Evolutionary conservation across 202 grass and related monocot genomes (phyloP).

Genomic region (Panicum virgatum): DNA sequence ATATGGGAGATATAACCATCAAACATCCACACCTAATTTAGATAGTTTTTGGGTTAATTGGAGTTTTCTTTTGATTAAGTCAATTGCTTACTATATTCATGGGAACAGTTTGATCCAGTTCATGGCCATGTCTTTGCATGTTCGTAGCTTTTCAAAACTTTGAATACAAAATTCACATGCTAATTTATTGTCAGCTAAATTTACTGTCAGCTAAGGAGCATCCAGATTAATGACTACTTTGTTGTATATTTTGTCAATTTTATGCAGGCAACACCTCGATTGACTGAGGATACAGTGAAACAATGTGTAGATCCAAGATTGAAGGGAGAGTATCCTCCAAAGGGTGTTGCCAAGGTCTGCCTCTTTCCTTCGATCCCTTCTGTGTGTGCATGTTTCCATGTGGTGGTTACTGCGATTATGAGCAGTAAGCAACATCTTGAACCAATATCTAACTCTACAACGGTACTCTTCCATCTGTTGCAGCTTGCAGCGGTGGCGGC

Average conservation of each 20-base stretch:
- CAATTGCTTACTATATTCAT: background rate
- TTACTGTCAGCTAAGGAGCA: background rate
- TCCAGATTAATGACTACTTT: background rate
- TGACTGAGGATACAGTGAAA: slow-evolving; percentile 83
- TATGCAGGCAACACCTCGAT: slow-evolving; percentile 72
- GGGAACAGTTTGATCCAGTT: background rate
- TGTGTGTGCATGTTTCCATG: background rate
- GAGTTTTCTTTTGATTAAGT: background rate
- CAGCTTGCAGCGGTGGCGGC: slow-evolving; percentile 85
- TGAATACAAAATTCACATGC: background rate
- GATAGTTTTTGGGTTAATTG: background rate
- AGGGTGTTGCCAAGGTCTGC: slow-evolving; percentile 79
- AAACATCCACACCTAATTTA: background rate
- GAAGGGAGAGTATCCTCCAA: slow-evolving; percentile 83
- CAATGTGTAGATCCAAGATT: slow-evolving; percentile 89
- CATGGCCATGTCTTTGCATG: background rate
- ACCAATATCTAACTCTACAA: background rate
- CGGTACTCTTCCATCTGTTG: slow-evolving; percentile 7
- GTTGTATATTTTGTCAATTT: slow-evolving; percentile 20
- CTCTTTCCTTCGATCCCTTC: background rate
- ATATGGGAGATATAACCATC: background rate
- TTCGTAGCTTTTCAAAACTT: background rate
- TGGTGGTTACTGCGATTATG: background rate
- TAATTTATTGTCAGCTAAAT: background rate
- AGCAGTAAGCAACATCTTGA: background rate